Conservation (phyloP, 345 rosid species). For the Carallia pectinifolia region DNA sequence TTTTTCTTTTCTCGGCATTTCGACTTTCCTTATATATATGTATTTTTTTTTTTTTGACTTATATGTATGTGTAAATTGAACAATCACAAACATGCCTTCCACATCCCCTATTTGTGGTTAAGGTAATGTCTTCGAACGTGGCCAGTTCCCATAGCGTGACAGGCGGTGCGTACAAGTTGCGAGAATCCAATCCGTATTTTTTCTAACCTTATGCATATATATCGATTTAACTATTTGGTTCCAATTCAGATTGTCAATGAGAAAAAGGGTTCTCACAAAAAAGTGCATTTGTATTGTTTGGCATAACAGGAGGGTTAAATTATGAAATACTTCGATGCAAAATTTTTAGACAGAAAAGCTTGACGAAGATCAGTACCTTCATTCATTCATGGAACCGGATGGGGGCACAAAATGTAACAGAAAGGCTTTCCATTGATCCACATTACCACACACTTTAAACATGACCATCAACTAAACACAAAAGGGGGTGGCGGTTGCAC, state of each 20-base stretch:
- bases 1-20: too few species aligned
- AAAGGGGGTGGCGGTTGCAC: conserved; percentile 24
- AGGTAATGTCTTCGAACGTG: too few species aligned
- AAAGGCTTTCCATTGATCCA: conserved; percentile 27
- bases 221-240: neutral
- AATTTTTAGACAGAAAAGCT: conserved; percentile 1
- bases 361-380: neutral
- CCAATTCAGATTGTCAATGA: neutral
- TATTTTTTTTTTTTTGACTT: too few species aligned
- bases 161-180: too few species aligned
- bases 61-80: too few species aligned
- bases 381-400: neutral
- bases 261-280: neutral
- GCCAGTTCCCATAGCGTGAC: too few species aligned
- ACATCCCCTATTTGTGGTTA: too few species aligned
- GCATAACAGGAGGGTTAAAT: neutral
- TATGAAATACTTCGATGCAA: neutral
- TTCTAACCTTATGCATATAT: too few species aligned
- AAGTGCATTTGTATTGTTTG: neutral
- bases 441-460: conserved; percentile 19
- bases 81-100: too few species aligned
- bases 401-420: neutral
- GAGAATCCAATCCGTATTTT: too few species aligned
- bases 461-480: conserved; percentile 22
- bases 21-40: too few species aligned